Percentiles rank a stretch among this genome's conserved stretches.
Conservation (phyloP, 768 basidiomycete genomes). For the Suillus variegatus region DNA sequence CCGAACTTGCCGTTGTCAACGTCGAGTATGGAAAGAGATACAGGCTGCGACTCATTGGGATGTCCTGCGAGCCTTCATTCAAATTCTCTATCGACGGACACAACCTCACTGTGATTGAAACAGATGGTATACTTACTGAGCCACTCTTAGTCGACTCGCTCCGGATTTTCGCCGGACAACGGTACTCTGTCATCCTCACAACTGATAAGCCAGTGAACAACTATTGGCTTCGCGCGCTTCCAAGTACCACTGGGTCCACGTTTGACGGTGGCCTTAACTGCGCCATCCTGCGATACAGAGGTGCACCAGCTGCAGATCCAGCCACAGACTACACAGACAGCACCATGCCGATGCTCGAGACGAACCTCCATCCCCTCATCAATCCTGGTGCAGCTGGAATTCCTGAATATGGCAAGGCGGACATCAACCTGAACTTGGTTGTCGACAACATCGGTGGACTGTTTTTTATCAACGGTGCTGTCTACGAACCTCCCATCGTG, state of each 20-base stretch:
- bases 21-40: constrained; percentile 1
- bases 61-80: constrained; percentile 9
- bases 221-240: constrained; percentile 54
- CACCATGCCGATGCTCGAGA: neutral
- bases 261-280: constrained; percentile 15
- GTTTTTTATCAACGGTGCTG: neutral
- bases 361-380: neutral
- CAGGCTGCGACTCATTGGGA: neutral
- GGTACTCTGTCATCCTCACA: constrained; percentile 44
- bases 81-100: constrained; percentile 22
- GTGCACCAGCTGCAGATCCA: neutral
- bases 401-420: neutral
- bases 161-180: constrained; percentile 36
- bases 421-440: neutral
- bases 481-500: neutral
- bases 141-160: constrained; percentile 35
- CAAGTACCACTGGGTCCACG: constrained; percentile 21
- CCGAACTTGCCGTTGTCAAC: neutral
- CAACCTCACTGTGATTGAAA: constrained; percentile 36
- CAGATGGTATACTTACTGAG: constrained; percentile 28
- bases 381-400: neutral
- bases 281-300: neutral
- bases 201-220: constrained; percentile 48
- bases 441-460: neutral
- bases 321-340: neutral